Conservation (phyloP, 1,139 yeast species). For the Meyerozyma guilliermondii region DNA sequence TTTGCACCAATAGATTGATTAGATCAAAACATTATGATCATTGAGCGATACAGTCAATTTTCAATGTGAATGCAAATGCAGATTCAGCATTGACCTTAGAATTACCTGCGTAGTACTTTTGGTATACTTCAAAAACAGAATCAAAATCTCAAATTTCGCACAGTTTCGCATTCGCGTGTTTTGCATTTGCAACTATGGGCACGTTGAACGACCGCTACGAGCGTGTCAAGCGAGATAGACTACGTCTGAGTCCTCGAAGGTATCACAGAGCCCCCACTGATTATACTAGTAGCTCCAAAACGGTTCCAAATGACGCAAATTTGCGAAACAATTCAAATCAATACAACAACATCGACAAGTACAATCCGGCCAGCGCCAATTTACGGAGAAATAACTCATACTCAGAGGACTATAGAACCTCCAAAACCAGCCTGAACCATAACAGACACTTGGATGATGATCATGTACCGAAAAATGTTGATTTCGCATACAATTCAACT, state of each 20-base stretch:
- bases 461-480: background rate
- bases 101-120: no score
- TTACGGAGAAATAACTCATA: background rate
- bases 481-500: background rate
- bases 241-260: background rate
- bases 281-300: background rate
- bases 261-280: background rate
- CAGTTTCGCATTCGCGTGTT: background rate
- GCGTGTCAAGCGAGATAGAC: constrained; percentile 1
- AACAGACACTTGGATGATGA: background rate
- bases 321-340: background rate
- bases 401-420: background rate
- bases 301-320: background rate
- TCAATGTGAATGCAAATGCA: no score
- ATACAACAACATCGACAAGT: background rate
- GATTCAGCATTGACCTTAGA: no score
- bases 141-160: no score
- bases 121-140: no score
- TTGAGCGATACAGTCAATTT: no score
- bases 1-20: background rate
- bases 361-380: background rate
- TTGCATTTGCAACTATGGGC: constrained; percentile 1
- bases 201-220: background rate
- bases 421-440: background rate
- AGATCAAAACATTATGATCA: no score